Percentiles rank a stretch among this genome's conserved stretches.
These are phyloP conservation scores for Aspergillus sp. DNA, from an alignment of 2,329 filamentous ascomycete species.

Conservation along the genomic window DNA sequence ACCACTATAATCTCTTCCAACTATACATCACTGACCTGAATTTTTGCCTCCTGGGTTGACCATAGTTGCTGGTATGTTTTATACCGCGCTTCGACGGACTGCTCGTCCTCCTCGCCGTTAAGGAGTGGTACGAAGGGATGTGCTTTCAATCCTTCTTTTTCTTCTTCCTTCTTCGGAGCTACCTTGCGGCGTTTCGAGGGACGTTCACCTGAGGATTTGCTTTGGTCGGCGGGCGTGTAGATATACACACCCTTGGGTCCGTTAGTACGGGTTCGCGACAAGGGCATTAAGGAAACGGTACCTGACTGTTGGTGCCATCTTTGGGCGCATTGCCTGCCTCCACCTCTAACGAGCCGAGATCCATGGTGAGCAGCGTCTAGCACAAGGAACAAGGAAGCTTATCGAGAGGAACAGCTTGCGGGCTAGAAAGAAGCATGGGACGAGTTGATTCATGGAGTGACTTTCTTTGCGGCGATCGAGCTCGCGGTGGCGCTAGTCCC, in stretches of 20 bases:
- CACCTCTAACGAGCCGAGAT: conserved; percentile 17
- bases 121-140: conserved; percentile 43
- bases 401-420: neutral
- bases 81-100: conserved; percentile 38
- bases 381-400: neutral
- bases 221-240: conserved; percentile 56
- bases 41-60: conserved; percentile 41
- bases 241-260: conserved; percentile 60
- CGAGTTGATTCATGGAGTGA: neutral
- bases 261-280: conserved; percentile 19
- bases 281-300: conserved; percentile 16
- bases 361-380: conserved; percentile 22
- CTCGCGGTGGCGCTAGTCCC: conserved; percentile 33
- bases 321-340: conserved; percentile 28
- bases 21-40: conserved; percentile 34
- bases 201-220: conserved; percentile 39
- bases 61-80: conserved; percentile 42
- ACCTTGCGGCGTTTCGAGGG: conserved; percentile 62
- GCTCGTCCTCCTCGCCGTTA: conserved; percentile 38
- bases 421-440: neutral
- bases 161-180: conserved; percentile 36
- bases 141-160: conserved; percentile 6
- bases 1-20: neutral
- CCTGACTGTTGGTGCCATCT: conserved; percentile 34
- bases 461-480: conserved; percentile 3